Base-by-base conservation (phyloP, 2,329 filamentous ascomycete genomes). In the Aspergillus sp. region DNA sequence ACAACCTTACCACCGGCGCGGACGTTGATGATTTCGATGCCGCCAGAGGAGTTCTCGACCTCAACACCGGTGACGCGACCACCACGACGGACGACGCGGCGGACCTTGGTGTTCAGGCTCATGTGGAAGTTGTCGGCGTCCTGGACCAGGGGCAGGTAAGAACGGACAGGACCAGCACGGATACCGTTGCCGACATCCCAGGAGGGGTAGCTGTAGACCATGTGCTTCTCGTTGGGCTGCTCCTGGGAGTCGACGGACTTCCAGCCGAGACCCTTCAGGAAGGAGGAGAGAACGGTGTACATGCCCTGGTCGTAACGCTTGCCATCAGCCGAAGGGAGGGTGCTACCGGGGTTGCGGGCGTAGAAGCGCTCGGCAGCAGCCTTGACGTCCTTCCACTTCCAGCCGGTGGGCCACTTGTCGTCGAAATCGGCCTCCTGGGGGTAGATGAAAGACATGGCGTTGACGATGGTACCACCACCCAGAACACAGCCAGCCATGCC, bases 351-450 rank as follows among this genome's bases (percentile, higher is more conserved):
- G 62, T 91, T 91, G n/a, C 87, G 83, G 30, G 79, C 78, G 72
- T 91, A 91, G 15, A 88, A 84, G 39, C 85, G 82, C 19, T 82
- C 74, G 2, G 87, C 84, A 0, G 89, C 85, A n/a, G 77, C 71
- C 58, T 77, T 75, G 69, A 91, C 83, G 65, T 91, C 88, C 5
- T 76, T 70, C 13, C 85, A 81, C 74, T 89, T 86, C 89, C 89
- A 92, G 41, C 89, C 89, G 0, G 76, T 64, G 0, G 89, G 89
- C 77, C 90, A 92, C 73, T 89, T 89, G 73, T 84, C 81, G 72
- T 91, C 87, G 81, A 89, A 91, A 69, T 91, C 89, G 3, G 78
- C 70, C 2, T 83, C 79, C 63, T 87, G 84, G 0, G 89, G 66
- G 53, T 68, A 45, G 17, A 68, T 63, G 50, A 66, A 65, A 5